Base-by-base conservation (phyloP, 2,329 filamentous ascomycete genomes). In the Cytospora piceicola region DNA sequence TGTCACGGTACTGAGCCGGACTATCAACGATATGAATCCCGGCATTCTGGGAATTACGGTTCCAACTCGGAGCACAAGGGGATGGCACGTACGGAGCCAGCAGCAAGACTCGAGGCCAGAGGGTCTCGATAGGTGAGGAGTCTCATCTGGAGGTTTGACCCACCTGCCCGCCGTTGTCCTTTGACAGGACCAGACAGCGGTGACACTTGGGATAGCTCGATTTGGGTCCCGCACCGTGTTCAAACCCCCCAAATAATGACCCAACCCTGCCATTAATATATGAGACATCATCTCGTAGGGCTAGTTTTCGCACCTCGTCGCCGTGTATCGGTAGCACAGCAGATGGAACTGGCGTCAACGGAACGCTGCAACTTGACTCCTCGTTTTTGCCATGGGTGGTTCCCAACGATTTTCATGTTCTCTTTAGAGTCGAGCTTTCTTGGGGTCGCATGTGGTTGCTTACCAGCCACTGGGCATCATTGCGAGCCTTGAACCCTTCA, bases 311-410 rank as follows among this genome's bases (percentile, higher is more conserved):
- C 52, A 34, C 54, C 61, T 67, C 34, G 52, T 54, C 58, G 29
- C 49, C 22, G 58, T 55, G 58, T 51, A 54, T 61, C 65, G 17
- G 58, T 61, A 30, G 57, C 58, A 58, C 62, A 56, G 56, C 58
- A 58, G 57, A 42, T 53, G 62, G 49, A 32, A 34, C 57, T 55
- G 51, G 56, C 55, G 24, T 64, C 56, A 46, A 46, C 34, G 34
- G n/a, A n/a, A n/a, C 36, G 60, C 49, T 62, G 36, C 22, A 39
- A 15, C 42, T 32, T 29, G 53, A 20, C 54, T 36, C n/a, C 39
- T 58, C 61, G 27, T 63, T 58, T 54, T 58, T 46, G 42, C 42
- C 20, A 51, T 17, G 20, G 32, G 11, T 30, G 29, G 17, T 30
- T 11, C 29, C 55, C 61, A 49, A 61, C 29, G 30, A 27, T 15